A percentile compares a stretch with the other conserved stretches of the same genome.
phyloP scores from a whole-genome alignment of 192 early-diverging fungal species.

The Linnemannia elongata region DNA sequence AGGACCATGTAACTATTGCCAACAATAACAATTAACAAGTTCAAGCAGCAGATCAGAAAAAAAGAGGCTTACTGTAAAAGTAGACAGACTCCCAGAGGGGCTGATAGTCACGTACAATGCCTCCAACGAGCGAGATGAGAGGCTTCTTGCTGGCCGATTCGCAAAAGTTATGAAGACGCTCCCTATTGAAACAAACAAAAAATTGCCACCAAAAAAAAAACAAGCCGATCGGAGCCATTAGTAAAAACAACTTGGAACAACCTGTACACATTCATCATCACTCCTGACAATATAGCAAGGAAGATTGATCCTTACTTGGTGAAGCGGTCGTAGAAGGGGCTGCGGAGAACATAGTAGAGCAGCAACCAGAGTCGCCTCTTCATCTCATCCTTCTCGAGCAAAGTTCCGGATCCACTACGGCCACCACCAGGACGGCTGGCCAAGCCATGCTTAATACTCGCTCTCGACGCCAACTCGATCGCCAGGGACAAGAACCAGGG shows the following conservation, averaged over 20 bases:
- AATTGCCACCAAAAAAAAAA: background rate
- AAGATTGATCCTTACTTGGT: constrained; percentile 69
- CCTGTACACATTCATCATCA: background rate
- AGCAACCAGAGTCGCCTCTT: constrained; percentile 79
- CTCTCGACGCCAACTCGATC: constrained; percentile 73
- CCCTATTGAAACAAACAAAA: constrained; percentile 46
- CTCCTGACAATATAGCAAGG: background rate
- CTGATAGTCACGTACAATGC: constrained; percentile 89
- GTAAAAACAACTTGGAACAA: background rate
- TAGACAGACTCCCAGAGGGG: constrained; percentile 92
- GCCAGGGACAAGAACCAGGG: constrained; percentile 88
- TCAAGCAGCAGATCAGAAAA: background rate
- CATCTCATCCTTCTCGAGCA: constrained; percentile 85
- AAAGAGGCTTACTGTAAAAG: constrained; percentile 77
- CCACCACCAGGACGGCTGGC: constrained; percentile 35
- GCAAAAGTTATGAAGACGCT: constrained; percentile 74
- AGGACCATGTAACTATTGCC: no score
- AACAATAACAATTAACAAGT: background rate
- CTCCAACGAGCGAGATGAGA: constrained; percentile 81
- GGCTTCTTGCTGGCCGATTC: constrained; percentile 79
- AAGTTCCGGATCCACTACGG: constrained; percentile 58
- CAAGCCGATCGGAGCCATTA: background rate
- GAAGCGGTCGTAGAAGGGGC: constrained; percentile 85
- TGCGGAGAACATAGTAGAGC: constrained; percentile 86
- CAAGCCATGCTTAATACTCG: constrained; percentile 57